Base-by-base conservation (phyloP, 208 protist genomes). In the Leishmania tropica region DNA sequence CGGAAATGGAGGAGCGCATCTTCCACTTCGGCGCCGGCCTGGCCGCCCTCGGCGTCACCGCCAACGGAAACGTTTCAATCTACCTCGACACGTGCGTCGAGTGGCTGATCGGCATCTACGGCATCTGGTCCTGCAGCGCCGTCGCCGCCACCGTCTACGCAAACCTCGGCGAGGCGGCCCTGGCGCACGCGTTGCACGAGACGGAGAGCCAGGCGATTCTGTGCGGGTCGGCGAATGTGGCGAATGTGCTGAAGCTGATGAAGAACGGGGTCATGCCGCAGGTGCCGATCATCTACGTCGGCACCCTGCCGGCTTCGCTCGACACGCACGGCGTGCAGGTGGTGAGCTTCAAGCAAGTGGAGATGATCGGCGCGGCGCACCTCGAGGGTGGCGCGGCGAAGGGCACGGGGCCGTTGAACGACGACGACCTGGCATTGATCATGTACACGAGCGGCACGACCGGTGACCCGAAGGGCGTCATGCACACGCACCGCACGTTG, bases 361-460 rank as follows among this genome's bases (percentile, higher is more conserved):
- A 94, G 56, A 85, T 68, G 28, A 17, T 87, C 17, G 93, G 90
- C 56, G 78, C 79, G 56, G 37, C 17, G 37, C 62, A 58, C 24
- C 79, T 71, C 24, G 84, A 73, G 21, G 65, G 51, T 40, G 71
- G 51, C 53, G 60, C 74, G 19, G 76, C 85, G 15, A 94, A 89
- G 87, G 94, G 95, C 86, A 37, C 21, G 37, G 78, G 84, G 1
- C 78, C 83, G 4, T 64, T 40, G 17, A 73, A 84, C 77, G 82
- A 88, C 71, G 87, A 92, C 68, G 85, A 75, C 45, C 67, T 87
- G 58, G 90, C 85, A 15, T 81, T 92, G 35, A 89, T 94, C 76
- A 89, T 94, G 83, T 87, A 87, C 83, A 84, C 96, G 67, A 97
- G 94, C 76, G 96, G 96, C 71, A 97, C 96, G n/a, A 98, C 95